Conservation (phyloP, 331 rosid species). For the Spiraea crenata region DNA sequence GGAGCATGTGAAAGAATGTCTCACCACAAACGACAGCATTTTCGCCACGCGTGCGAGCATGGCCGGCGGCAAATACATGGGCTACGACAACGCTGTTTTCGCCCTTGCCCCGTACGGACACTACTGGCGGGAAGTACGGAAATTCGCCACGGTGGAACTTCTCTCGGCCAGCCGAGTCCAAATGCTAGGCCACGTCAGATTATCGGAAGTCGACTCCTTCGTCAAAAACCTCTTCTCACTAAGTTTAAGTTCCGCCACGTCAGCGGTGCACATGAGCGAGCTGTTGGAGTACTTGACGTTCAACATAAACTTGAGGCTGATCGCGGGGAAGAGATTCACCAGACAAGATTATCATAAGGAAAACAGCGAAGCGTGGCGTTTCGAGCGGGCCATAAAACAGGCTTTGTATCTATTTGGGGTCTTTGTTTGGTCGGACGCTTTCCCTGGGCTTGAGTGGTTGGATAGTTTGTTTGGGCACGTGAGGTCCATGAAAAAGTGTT, state of each 20-base stretch:
- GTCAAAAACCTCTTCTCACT: constrained; percentile 34
- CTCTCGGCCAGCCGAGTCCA: constrained; percentile 48
- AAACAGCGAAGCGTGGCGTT: constrained; percentile 29
- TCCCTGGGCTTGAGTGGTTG: constrained; percentile 41
- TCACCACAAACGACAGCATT: constrained; percentile 38
- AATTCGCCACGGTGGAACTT: constrained; percentile 44
- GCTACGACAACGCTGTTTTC: constrained; percentile 48
- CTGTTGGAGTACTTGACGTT: constrained; percentile 46
- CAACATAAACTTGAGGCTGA: constrained; percentile 38
- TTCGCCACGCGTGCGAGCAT: constrained; percentile 52
- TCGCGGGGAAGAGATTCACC: constrained; percentile 53
- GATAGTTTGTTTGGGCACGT: constrained; percentile 50
- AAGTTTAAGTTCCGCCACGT: not conserved
- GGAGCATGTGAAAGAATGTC: constrained; percentile 47
- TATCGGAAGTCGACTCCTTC: constrained; percentile 34
- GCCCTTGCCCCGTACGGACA: constrained; percentile 56
- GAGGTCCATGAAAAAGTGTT: constrained; percentile 45
- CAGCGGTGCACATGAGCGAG: constrained; percentile 32
- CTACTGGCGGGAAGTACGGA: constrained; percentile 63
- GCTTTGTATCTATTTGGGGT: constrained; percentile 23
- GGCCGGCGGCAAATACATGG: constrained; percentile 42
- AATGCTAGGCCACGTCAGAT: constrained; percentile 36
- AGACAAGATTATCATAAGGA: not conserved
- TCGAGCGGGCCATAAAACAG: constrained; percentile 35
- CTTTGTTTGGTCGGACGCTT: constrained; percentile 36